phyloP scores from a whole-genome alignment of 352 stramenopile genomes.

The Pilasporangium apinafurcum region DNA sequence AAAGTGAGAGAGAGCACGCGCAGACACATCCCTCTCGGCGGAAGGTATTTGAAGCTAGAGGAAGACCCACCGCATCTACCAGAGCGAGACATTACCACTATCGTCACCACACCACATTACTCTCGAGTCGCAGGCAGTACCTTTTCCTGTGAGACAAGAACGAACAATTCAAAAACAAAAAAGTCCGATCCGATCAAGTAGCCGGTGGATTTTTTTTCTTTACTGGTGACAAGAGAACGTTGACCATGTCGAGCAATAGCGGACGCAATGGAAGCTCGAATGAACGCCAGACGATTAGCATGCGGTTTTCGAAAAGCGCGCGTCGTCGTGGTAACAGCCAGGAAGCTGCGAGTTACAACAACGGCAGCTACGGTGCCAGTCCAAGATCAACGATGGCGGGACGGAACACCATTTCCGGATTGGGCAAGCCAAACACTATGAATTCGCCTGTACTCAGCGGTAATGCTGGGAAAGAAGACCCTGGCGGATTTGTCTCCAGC shows the following conservation, averaged over 20 bases:
- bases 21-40: too few relatives aligned
- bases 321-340: conserved; percentile 64
- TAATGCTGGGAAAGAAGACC: conserved; percentile 30
- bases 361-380: conserved; percentile 26
- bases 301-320: conserved; percentile 62
- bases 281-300: conserved; percentile 37
- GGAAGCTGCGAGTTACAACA: conserved; percentile 26
- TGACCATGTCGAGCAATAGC: conserved; percentile 2
- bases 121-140: too few relatives aligned
- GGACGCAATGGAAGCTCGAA: conserved; percentile 13
- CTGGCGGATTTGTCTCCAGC: conserved; percentile 55
- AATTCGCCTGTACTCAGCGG: conserved; percentile 2
- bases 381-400: conserved; percentile 27
- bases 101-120: too few relatives aligned
- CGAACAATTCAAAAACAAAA: too few relatives aligned
- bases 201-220: too few relatives aligned
- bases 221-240: too few relatives aligned
- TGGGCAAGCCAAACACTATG: conserved; percentile 4
- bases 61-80: too few relatives aligned
- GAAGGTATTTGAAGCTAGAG: too few relatives aligned
- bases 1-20: too few relatives aligned
- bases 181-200: too few relatives aligned
- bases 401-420: conserved; percentile 42
- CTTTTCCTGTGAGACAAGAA: too few relatives aligned
- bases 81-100: too few relatives aligned